Evolutionary conservation across 495 filamentous ascomycete genomes (phyloP).

Genomic region (Aspergillus incahuasiensis): DNA sequence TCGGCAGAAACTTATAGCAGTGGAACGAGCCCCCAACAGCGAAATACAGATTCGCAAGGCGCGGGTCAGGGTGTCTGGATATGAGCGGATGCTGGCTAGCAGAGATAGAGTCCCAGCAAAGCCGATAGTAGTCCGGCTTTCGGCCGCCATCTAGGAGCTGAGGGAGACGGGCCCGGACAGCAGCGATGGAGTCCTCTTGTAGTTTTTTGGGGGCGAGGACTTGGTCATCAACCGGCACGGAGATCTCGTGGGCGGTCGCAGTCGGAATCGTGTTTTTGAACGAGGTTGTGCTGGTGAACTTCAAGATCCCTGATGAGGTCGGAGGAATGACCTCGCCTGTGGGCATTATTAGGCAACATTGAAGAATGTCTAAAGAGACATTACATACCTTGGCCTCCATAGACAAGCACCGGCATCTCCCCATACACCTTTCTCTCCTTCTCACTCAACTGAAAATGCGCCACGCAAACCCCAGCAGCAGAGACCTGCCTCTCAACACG

Average conservation of each 20-base stretch:
- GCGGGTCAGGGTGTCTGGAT: conserved; percentile 35
- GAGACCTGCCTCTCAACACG: conserved; percentile 34
- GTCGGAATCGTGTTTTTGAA: conserved; percentile 31
- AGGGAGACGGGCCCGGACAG: conserved; percentile 18
- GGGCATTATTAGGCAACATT: background rate
- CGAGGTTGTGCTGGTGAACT: conserved; percentile 31
- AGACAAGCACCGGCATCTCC: conserved; percentile 35
- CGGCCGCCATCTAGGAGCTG: conserved; percentile 19
- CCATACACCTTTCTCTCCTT: conserved; percentile 25
- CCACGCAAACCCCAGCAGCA: conserved; percentile 36
- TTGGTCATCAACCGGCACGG: conserved; percentile 24
- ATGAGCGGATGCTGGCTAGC: conserved; percentile 51
- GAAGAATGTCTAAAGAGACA: background rate
- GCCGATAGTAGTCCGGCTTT: conserved; percentile 22
- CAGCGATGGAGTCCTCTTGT: conserved; percentile 4
- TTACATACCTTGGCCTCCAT: conserved; percentile 31
- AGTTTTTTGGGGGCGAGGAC: conserved; percentile 15
- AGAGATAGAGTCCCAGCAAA: conserved; percentile 33
- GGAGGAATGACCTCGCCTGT: conserved; percentile 36
- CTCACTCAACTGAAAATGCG: conserved; percentile 30
- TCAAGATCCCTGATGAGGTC: conserved; percentile 25
- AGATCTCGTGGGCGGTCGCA: conserved; percentile 25
- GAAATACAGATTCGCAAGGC: conserved; percentile 37
- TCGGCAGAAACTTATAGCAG: conserved; percentile 56
- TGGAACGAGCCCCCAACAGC: conserved; percentile 46